Percentiles rank a stretch among this genome's conserved stretches.
These are phyloP conservation scores for Pythium aquatile DNA, from an alignment of 352 stramenopile genomes.

Conservation along the genomic window DNA sequence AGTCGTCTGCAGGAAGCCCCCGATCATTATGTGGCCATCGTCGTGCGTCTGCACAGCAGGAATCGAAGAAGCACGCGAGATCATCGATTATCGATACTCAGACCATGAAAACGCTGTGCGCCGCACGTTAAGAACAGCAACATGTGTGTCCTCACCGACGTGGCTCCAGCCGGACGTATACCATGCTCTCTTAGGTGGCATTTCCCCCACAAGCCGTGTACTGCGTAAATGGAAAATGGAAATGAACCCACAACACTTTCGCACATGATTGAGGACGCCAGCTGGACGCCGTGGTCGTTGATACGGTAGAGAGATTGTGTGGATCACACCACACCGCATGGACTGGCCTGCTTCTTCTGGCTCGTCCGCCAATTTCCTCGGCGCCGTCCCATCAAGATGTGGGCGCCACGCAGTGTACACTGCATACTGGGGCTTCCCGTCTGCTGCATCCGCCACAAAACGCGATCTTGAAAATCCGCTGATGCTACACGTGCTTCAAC, in stretches of 20 bases:
- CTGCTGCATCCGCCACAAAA: not conserved
- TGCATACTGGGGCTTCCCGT: not conserved
- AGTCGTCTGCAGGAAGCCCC: not conserved
- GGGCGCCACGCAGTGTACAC: not conserved
- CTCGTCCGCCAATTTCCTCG: not conserved
- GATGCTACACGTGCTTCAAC: constrained; percentile 20
- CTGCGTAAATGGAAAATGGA: too few species aligned
- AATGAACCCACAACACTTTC: not conserved
- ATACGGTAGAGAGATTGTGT: not conserved
- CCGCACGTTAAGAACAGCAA: not conserved
- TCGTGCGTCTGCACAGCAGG: not conserved
- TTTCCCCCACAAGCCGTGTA: not conserved
- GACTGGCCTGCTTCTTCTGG: not conserved
- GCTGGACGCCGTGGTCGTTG: not conserved
- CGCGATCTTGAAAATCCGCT: not conserved
- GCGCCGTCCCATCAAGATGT: constrained; percentile 1
- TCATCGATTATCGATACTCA: too few species aligned
- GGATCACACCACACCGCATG: constrained; percentile 3
- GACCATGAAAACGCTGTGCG: not conserved
- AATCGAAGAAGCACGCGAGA: not conserved
- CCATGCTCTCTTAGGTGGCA: not conserved
- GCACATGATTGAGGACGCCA: not conserved
- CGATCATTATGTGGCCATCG: not conserved
- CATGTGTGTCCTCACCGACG: too few species aligned
- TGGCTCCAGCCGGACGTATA: not conserved